Evolutionary conservation across 1,284 basidiomycete genomes (phyloP).

Genomic region (Ganoderma leucocontextum): DNA sequence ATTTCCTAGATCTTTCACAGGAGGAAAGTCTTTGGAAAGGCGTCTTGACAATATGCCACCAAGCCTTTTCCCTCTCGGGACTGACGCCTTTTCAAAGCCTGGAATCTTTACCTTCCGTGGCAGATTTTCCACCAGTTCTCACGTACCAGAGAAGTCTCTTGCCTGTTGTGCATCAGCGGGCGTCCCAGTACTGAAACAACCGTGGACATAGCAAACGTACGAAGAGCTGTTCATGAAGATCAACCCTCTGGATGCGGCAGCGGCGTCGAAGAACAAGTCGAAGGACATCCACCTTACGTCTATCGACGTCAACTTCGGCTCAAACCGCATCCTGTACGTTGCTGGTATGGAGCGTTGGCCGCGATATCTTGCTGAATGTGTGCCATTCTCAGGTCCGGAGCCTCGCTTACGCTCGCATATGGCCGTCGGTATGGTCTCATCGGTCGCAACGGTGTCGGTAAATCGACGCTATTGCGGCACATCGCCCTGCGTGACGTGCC

Average conservation of each 20-base stretch:
- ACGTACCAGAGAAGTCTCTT: too few species aligned
- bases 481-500: conserved; percentile 96
- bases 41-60: too few species aligned
- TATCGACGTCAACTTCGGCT: conserved; percentile 96
- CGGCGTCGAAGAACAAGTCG: conserved; percentile 89
- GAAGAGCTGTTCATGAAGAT: conserved; percentile 99
- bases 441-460: conserved; percentile 93
- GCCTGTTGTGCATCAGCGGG: too few species aligned
- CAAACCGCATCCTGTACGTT: conserved; percentile 90
- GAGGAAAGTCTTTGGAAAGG: too few species aligned
- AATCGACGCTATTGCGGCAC: conserved; percentile 96
- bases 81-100: too few species aligned
- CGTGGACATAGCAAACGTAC: conserved; percentile 80
- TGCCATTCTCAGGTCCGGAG: conserved; percentile 65
- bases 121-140: too few species aligned
- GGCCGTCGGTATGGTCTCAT: conserved; percentile 90
- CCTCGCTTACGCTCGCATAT: conserved; percentile 88
- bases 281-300: conserved; percentile 96
- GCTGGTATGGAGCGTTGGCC: not conserved
- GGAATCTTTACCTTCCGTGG: too few species aligned
- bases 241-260: conserved; percentile 91
- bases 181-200: not conserved
- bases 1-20: too few species aligned
- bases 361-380: not conserved
- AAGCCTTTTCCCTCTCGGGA: too few species aligned